Evolutionary conservation across 2,329 filamentous ascomycete genomes (phyloP), one percentile per base, ranked within the genome.

Genomic region (Aspergillus persii): DNA sequence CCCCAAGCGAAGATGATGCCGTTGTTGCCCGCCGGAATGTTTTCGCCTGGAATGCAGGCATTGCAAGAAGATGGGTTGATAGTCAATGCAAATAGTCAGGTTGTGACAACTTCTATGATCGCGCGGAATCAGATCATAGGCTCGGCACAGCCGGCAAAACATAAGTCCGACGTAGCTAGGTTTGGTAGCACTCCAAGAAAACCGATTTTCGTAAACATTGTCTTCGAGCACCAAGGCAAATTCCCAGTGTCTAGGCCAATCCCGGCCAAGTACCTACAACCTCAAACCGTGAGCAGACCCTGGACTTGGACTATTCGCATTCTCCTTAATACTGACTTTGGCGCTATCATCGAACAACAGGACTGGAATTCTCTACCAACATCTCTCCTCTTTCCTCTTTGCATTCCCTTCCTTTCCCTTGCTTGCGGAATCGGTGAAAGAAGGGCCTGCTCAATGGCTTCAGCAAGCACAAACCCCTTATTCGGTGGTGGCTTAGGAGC

Each of bases 31-130:
- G 79, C 63, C 87, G 88, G 76, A 89, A 96, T 62, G 86, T 89
- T 67, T 91, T 91, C 63, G 80, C 84, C 63, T 81, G 83, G 71
- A 94, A 94, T 52, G 81, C 77, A 33, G 82, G 80, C 87, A 89
- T 87, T 67, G 51, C 68, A 18, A 4, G 36, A 4, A 41, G 12
- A 41, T 41, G 11, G 1, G 18, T 23, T 23, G 18, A 23, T 15
- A 41, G 5, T 6, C n/a, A 41, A 41, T 7, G 15, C 4, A 9
- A 41, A 7, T n/a, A n/a, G 36, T 7, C 36, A 15, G 36, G 12
- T 41, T 41, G 56, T 44, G 53, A 36, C 12, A 47, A 57, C 30
- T 8, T 29, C 18, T 23, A 23, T 23, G 18, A 23, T 23, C 18
- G 18, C 18, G 18, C 18, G 18, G 18, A 23, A 23, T 23, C 18